Evolutionary conservation across 495 filamentous ascomycete genomes (phyloP).

Genomic region (Sporormia fimetaria): DNA sequence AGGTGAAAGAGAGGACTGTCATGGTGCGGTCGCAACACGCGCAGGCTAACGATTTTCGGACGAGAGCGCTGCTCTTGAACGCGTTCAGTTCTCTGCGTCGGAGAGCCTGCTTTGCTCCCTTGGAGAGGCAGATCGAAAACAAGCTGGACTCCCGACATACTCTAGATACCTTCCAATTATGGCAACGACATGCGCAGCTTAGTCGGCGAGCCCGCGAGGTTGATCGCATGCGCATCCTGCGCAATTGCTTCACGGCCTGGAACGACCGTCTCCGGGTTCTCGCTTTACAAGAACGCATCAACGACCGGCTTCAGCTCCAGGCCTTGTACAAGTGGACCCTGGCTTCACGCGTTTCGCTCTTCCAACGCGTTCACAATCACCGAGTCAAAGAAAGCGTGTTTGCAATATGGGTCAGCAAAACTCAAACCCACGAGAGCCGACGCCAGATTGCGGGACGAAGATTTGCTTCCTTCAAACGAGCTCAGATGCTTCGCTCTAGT

Average conservation of each 20-base stretch:
- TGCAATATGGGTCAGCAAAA: conserved; percentile 25
- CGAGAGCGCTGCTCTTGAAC: conserved; percentile 7
- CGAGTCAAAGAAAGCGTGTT: conserved; percentile 36
- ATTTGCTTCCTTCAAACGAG: conserved; percentile 10
- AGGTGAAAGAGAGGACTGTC: conserved; percentile 5
- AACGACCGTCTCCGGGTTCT: conserved; percentile 52
- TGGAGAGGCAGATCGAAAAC: conserved; percentile 35
- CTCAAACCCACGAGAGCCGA: conserved; percentile 4
- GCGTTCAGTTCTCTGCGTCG: conserved; percentile 8
- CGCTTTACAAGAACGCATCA: conserved; percentile 42
- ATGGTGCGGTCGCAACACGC: background rate
- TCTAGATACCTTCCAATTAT: conserved; percentile 40
- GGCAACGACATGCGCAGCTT: conserved; percentile 41
- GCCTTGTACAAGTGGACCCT: conserved; percentile 55
- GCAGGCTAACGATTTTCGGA: conserved; percentile 13
- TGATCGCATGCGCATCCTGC: conserved; percentile 42
- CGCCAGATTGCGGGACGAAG: conserved; percentile 20
- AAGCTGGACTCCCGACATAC: conserved; percentile 41
- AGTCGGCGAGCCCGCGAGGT: conserved; percentile 45
- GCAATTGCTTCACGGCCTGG: conserved; percentile 53
- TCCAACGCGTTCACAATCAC: conserved; percentile 43
- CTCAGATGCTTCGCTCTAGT: conserved; percentile 1
- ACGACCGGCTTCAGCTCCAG: conserved; percentile 48
- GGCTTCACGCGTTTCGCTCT: conserved; percentile 42
- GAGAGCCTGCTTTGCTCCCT: conserved; percentile 27